phyloP scores from a whole-genome alignment of 176 grass and related monocot species.

The Aechmea fasciata region DNA sequence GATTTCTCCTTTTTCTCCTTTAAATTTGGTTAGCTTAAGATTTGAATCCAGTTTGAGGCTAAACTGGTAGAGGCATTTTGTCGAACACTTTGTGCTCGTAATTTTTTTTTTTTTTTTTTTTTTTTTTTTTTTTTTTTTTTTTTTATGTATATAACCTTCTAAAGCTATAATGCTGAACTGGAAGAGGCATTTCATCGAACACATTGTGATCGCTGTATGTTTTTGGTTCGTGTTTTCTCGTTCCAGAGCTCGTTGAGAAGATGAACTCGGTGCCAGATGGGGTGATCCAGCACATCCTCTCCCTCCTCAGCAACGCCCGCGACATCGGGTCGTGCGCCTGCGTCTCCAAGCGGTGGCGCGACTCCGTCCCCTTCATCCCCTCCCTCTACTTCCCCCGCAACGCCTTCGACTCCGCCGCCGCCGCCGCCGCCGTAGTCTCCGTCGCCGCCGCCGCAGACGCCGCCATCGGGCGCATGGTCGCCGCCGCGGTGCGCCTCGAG shows the following conservation, averaged over 20 bases:
- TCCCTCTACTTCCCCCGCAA: constrained; percentile 80
- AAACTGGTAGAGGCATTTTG: not conserved
- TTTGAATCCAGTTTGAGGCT: no score
- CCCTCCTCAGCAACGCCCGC: constrained; percentile 64
- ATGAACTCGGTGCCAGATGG: constrained; percentile 79
- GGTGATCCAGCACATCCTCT: constrained; percentile 71
- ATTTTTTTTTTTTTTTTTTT: no score
- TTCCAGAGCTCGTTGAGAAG: not conserved
- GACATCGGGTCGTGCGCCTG: constrained; percentile 69
- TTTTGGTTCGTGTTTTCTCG: not conserved
- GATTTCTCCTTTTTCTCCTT: no score
- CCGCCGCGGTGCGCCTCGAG: constrained; percentile 34
- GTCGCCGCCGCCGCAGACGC: constrained; percentile 34
- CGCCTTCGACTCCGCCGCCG: constrained; percentile 35
- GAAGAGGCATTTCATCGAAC: constrained; percentile 12
- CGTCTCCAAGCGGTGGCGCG: constrained; percentile 72
- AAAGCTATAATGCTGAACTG: no score
- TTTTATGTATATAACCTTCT: no score
- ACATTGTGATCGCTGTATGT: constrained; percentile 16
- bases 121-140: no score
- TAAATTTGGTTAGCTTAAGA: no score
- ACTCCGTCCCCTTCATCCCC: constrained; percentile 71
- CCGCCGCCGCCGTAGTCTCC: not conserved
- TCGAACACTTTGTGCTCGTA: constrained; percentile 2
- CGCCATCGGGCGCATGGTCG: constrained; percentile 68